phyloP scores from a whole-genome alignment of 176 grass and related monocot species.

The Oryza coarctata region DNA sequence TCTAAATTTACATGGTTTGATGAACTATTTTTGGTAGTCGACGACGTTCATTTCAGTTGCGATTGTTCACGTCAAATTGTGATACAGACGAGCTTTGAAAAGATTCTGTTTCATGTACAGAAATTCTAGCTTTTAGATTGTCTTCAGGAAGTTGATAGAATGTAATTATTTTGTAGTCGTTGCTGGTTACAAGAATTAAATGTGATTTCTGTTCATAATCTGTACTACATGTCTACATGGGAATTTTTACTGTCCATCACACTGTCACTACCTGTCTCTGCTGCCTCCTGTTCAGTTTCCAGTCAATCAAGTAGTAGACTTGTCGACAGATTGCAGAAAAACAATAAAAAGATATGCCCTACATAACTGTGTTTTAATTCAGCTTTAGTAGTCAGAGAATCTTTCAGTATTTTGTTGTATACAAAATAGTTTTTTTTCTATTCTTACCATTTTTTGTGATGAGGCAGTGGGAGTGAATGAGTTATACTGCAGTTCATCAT shows the following conservation, averaged over 20 bases:
- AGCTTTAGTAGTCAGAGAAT: neutral
- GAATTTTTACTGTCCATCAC: constrained; percentile 3
- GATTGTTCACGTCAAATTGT: neutral
- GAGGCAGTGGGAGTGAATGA: neutral
- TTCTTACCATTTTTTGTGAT: neutral
- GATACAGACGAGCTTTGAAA: neutral
- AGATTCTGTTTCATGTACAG: neutral
- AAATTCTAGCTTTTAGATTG: neutral
- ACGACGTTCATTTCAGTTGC: neutral
- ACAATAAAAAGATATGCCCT: neutral
- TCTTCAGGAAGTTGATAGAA: neutral
- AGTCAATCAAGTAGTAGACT: neutral
- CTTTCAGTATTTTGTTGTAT: neutral
- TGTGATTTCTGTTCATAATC: constrained; percentile 14
- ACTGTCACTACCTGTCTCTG: neutral
- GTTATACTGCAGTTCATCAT: neutral
- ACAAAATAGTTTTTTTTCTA: neutral
- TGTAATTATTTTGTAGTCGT: neutral
- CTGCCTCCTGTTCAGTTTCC: constrained; percentile 22
- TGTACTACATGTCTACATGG: neutral
- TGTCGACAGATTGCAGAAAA: neutral
- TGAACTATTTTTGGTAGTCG: neutral
- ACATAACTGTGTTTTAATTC: neutral
- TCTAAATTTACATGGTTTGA: neutral
- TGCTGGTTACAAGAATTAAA: neutral